Conservation (phyloP, 345 rosid species). For the Triadica sebifera region DNA sequence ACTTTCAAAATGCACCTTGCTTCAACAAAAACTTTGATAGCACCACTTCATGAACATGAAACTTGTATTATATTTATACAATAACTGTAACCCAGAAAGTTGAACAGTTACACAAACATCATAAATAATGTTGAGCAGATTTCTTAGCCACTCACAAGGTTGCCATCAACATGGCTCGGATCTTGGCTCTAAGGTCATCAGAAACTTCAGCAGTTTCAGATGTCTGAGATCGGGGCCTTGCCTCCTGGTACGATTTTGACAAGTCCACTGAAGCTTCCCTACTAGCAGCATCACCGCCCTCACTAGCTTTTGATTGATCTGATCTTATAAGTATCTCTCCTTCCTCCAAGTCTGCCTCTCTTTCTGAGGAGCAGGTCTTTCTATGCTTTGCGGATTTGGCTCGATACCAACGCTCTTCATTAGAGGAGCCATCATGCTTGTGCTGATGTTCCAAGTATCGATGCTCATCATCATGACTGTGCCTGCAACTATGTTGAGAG, state of each 20-base stretch:
- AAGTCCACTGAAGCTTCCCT: conserved; percentile 44
- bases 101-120: background rate
- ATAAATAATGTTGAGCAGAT: background rate
- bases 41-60: background rate
- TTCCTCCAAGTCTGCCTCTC: conserved; percentile 57
- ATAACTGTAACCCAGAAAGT: background rate
- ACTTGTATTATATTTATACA: conserved; percentile 3
- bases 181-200: conserved; percentile 85
- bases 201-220: conserved; percentile 48
- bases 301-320: conserved; percentile 51
- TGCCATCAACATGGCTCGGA: conserved; percentile 90
- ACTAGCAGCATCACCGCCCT: conserved; percentile 25
- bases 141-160: conserved; percentile 43
- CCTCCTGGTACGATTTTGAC: conserved; percentile 25
- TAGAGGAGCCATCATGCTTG: conserved; percentile 3
- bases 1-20: too few relatives aligned
- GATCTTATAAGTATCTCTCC: conserved; percentile 53
- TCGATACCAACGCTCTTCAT: conserved; percentile 18
- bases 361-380: conserved; percentile 30
- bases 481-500: conserved; percentile 19
- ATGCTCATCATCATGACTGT: conserved; percentile 29
- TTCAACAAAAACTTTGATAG: background rate
- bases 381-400: conserved; percentile 37
- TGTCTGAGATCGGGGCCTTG: conserved; percentile 32
- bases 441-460: conserved; percentile 16